Conservation (phyloP, 2,329 filamentous ascomycete species). For the Uncinocarpus reesii region DNA sequence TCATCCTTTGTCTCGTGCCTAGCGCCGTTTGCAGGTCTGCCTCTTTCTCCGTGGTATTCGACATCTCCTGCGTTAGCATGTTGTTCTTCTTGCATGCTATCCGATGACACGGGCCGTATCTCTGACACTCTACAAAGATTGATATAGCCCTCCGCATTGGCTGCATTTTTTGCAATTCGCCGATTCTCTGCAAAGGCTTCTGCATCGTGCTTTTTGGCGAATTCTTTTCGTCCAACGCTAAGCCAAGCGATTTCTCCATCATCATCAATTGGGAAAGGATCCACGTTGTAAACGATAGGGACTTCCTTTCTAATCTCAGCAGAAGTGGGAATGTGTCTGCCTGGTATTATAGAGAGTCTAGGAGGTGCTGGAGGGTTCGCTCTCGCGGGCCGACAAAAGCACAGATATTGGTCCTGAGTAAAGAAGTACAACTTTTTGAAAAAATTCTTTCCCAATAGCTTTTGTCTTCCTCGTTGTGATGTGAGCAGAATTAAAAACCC, state of each 20-base stretch:
- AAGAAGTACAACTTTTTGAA: conserved; percentile 58
- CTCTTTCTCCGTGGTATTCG: conserved; percentile 42
- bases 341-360: conserved; percentile 37
- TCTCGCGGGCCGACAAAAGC: conserved; percentile 52
- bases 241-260: conserved; percentile 49
- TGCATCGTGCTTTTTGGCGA: conserved; percentile 44
- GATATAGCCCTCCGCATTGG: conserved; percentile 54
- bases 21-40: conserved; percentile 34
- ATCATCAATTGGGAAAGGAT: conserved; percentile 50
- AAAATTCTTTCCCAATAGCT: conserved; percentile 50
- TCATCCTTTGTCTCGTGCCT: conserved; percentile 46
- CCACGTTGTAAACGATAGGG: conserved; percentile 52
- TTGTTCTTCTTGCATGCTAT: conserved; percentile 45
- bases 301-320: conserved; percentile 46
- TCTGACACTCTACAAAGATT: conserved; percentile 49
- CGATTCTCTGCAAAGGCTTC: conserved; percentile 51
- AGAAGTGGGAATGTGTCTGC: conserved; percentile 43
- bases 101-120: conserved; percentile 46
- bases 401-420: conserved; percentile 52
- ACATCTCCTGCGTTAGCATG: conserved; percentile 46
- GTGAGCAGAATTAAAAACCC: conserved; percentile 57
- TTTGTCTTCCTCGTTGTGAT: conserved; percentile 50
- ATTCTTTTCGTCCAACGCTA: conserved; percentile 33
- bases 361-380: conserved; percentile 51
- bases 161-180: conserved; percentile 49